Percentiles rank a stretch among this genome's conserved stretches.
Evolutionary conservation across 116 monocot genomes (phyloP).

Genomic region (Iris pallida): DNA sequence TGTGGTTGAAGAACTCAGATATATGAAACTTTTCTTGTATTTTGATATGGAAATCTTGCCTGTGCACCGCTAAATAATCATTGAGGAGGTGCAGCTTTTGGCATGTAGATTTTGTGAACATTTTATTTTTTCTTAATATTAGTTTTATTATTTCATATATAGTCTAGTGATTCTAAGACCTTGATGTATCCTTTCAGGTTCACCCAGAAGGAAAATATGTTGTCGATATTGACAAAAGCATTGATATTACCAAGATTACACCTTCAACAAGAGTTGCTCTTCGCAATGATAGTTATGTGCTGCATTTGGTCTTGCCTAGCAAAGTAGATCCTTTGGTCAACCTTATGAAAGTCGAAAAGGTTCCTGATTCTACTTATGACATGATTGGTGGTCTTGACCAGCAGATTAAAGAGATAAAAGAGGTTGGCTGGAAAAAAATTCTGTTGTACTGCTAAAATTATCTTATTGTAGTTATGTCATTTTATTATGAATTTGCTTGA

Average conservation of each 20-base stretch:
- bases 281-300: constrained; percentile 91
- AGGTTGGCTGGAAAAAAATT: constrained; percentile 39
- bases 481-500: too few species aligned
- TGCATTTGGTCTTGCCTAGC: constrained; percentile 88
- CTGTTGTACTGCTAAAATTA: background rate
- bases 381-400: constrained; percentile 99
- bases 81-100: too few species aligned
- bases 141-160: too few species aligned
- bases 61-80: too few species aligned
- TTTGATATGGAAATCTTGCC: too few species aligned
- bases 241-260: constrained; percentile 91
- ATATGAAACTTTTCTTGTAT: too few species aligned
- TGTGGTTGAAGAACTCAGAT: too few species aligned
- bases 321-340: constrained; percentile 97
- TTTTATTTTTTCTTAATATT: too few species aligned
- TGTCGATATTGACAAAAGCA: constrained; percentile 84
- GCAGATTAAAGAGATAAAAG: constrained; percentile 98
- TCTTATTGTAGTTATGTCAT: too few species aligned
- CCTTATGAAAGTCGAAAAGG: constrained; percentile 98
- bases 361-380: constrained; percentile 98
- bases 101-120: too few species aligned
- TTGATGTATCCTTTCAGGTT: constrained; percentile 34
- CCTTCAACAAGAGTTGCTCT: constrained; percentile 95
- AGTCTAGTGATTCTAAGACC: too few species aligned
- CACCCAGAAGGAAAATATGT: constrained; percentile 97